Base-by-base conservation (phyloP, 2,329 filamentous ascomycete species). In the Trichoderma hamatum region DNA sequence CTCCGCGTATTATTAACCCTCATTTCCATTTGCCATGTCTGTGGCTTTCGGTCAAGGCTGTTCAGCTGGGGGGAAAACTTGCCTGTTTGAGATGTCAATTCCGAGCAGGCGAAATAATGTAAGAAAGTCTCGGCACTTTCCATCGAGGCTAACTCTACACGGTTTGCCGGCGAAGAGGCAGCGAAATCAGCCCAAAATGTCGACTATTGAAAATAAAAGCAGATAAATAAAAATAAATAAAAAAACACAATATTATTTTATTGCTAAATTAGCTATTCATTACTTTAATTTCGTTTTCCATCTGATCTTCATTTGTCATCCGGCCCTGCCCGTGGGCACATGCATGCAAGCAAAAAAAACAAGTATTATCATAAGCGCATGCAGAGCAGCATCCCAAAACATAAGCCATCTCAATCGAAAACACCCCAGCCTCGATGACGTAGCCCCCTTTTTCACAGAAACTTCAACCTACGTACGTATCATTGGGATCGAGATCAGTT, bases 401-500 rank as follows among this genome's bases (percentile, higher is more conserved):
- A 59, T 14, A 21, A 32, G 24, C 39, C 46, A 62, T 43, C 21
- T 32, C 24, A 61, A 32, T 49, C 56, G n/a, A 28, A 28, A n/a
- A 5, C 30, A 24, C 21, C 28, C 36, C 34, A 43, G 26, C 26
- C 55, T 16, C 21, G 54, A 64, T 65, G 62, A 65, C 62, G 62
- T 65, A 64, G 14, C 61, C 49, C 58, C 39, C 39, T 39, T 6
- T 34, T 14, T 16, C 60, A 21, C 32, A 61, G 14, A n/a, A 5
- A 13, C 2, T 1, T 26, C 21, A 16, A 32, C 58, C 24, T 61
- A 19, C 39, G 39, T 43, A 19, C 14, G 14, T 43, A 19, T n/a
- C 26, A 62, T 43, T 46, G 26, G 34, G 51, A 65, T 65, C 62
- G 62, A 65, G 62, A 56, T 65, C 36, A 36, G 34, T 28, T 56